These are phyloP conservation scores for Colletotrichum magnum DNA, from an alignment of 2,329 filamentous ascomycete genomes.

Conservation along the genomic window DNA sequence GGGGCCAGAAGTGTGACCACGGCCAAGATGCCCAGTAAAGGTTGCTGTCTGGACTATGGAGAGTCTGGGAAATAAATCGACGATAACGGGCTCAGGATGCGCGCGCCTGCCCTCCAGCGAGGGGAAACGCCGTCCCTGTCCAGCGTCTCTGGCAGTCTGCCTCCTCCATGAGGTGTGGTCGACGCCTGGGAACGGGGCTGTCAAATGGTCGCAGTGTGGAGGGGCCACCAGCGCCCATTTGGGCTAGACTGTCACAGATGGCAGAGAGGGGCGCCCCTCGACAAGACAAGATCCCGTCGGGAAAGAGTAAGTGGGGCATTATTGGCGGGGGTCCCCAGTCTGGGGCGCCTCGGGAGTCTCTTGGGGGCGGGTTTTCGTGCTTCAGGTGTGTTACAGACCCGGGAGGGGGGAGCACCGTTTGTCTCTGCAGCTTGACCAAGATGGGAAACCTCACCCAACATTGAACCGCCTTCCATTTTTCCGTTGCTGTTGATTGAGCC, in stretches of 20 bases:
- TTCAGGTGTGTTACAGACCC: conserved; percentile 64
- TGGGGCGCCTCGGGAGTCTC: conserved; percentile 25
- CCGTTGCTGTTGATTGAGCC: no score
- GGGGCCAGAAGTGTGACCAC: no score
- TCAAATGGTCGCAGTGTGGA: neutral
- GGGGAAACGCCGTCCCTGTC: neutral
- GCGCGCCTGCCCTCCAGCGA: neutral
- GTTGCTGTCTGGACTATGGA: no score
- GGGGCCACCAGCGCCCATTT: conserved; percentile 4
- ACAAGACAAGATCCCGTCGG: conserved; percentile 3
- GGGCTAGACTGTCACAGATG: conserved; percentile 26
- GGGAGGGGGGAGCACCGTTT: conserved; percentile 46
- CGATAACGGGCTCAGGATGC: neutral
- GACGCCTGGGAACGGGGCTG: neutral
- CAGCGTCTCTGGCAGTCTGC: neutral
- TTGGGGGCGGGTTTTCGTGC: conserved; percentile 49
- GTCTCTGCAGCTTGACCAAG: neutral
- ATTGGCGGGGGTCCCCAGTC: conserved; percentile 16
- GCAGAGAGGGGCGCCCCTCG: conserved; percentile 19
- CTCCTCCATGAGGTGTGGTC: neutral
- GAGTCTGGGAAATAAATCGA: neutral
- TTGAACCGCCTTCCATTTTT: neutral
- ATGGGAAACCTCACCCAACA: neutral
- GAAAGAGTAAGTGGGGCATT: neutral
- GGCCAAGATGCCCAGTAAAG: no score